These are phyloP conservation scores for Wickerhamomyces xylosicus DNA, from an alignment of 805 yeast genomes.

Conservation along the genomic window DNA sequence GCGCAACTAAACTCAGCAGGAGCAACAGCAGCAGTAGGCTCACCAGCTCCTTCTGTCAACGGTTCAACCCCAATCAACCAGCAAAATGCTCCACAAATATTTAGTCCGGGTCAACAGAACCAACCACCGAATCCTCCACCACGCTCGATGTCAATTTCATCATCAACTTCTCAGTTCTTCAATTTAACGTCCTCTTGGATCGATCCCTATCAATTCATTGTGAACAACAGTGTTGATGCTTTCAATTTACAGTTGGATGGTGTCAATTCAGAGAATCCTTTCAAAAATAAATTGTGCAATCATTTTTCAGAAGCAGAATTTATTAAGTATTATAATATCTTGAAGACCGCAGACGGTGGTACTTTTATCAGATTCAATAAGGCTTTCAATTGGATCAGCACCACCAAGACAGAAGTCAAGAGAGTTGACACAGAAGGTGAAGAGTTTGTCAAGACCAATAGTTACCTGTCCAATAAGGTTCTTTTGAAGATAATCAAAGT, in stretches of 20 bases:
- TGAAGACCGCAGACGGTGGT: slow-evolving; percentile 11
- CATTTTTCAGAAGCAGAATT: slow-evolving; percentile 6
- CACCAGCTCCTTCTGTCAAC: neutral
- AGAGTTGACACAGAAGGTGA: neutral
- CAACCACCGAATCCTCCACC: neutral
- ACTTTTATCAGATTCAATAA: slow-evolving; percentile 23
- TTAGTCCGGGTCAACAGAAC: neutral
- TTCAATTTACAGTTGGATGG: slow-evolving; percentile 14
- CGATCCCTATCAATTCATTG: slow-evolving; percentile 29
- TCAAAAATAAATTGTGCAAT: slow-evolving; percentile 3
- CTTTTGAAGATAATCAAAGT: slow-evolving; percentile 27
- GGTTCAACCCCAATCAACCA: neutral
- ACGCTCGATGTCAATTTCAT: slow-evolving; percentile 14
- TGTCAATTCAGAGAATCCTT: slow-evolving; percentile 6
- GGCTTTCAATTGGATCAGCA: slow-evolving; percentile 17
- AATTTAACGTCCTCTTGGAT: slow-evolving; percentile 5
- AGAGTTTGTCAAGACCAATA: neutral
- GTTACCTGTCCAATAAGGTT: neutral
- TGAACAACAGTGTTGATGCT: slow-evolving; percentile 14
- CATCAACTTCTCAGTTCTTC: slow-evolving; percentile 18
- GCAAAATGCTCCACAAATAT: neutral
- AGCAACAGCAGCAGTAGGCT: slow-evolving; percentile 1
- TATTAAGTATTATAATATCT: neutral
- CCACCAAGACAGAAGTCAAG: slow-evolving; percentile 13
- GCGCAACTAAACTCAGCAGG: slow-evolving; percentile 9